A percentile compares a stretch with the other conserved stretches of the same genome.
phyloP scores from a whole-genome alignment of 305 asterid species.

The Solanum hybrid region DNA sequence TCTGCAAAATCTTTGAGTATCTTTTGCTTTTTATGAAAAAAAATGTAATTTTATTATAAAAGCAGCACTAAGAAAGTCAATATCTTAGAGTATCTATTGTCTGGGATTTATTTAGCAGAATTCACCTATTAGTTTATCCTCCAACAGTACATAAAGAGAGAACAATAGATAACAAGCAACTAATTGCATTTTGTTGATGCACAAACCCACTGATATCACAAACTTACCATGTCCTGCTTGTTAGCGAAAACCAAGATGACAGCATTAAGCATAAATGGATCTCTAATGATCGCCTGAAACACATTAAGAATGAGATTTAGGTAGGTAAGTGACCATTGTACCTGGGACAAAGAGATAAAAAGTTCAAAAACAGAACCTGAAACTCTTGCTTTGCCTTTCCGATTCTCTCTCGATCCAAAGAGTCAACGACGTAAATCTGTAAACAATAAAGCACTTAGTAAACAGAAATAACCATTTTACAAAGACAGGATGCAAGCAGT shows the following conservation, averaged over 20 bases:
- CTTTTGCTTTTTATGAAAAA: not conserved
- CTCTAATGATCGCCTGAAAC: constrained; percentile 76
- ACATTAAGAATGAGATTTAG: constrained; percentile 1
- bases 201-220: not conserved
- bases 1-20: not conserved
- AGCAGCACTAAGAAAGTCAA: not conserved
- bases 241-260: constrained; percentile 94
- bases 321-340: not conserved
- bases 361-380: constrained; percentile 54
- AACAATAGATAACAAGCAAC: not conserved
- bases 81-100: not conserved
- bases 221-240: constrained; percentile 95
- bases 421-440: constrained; percentile 94
- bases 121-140: not conserved
- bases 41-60: not conserved
- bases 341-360: constrained; percentile 2
- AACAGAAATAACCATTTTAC: not conserved
- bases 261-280: constrained; percentile 96
- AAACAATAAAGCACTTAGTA: not conserved
- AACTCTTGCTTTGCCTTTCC: constrained; percentile 87
- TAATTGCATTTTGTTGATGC: not conserved
- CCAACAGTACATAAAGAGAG: not conserved
- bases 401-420: constrained; percentile 92
- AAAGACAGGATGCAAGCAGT: not conserved
- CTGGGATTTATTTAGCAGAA: not conserved